Percentiles rank a stretch among this genome's conserved stretches.
Evolutionary conservation across 345 rosid species (phyloP).

Genomic region (Anastatica hierochuntica): DNA sequence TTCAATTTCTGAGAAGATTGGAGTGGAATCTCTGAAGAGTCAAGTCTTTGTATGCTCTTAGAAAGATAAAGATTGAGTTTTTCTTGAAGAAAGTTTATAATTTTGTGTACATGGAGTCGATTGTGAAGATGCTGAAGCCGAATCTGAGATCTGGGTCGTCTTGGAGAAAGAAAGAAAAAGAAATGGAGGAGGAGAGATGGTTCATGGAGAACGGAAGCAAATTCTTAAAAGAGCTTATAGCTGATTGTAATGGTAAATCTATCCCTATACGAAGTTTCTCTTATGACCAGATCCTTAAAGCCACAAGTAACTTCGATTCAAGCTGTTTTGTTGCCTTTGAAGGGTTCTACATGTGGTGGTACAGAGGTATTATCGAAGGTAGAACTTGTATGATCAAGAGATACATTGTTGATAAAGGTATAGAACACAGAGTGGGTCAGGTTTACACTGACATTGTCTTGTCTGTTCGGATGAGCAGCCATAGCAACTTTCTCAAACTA

Average conservation of each 20-base stretch:
- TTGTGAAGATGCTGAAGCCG: background rate
- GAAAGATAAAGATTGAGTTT: no score
- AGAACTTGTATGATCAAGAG: constrained; percentile 10
- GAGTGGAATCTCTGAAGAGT: no score
- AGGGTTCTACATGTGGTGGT: background rate
- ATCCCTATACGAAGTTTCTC: background rate
- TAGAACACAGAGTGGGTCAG: background rate
- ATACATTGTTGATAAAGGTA: background rate
- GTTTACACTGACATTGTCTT: constrained; percentile 7
- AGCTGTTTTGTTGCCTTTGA: background rate
- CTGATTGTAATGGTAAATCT: background rate
- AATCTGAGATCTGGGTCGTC: background rate
- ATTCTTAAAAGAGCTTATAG: background rate
- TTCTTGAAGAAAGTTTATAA: background rate
- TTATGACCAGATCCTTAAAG: background rate
- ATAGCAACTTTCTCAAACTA: constrained; percentile 7
- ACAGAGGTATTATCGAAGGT: background rate
- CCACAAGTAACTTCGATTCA: constrained; percentile 4
- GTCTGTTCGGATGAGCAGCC: constrained; percentile 6
- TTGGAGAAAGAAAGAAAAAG: no score
- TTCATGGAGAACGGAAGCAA: constrained; percentile 1
- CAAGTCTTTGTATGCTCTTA: no score
- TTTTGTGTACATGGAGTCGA: background rate
- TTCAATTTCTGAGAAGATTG: no score
- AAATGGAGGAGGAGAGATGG: background rate